Base-by-base conservation (phyloP, 2,329 filamentous ascomycete species). In the Arthrobotrys sphaeroides region DNA sequence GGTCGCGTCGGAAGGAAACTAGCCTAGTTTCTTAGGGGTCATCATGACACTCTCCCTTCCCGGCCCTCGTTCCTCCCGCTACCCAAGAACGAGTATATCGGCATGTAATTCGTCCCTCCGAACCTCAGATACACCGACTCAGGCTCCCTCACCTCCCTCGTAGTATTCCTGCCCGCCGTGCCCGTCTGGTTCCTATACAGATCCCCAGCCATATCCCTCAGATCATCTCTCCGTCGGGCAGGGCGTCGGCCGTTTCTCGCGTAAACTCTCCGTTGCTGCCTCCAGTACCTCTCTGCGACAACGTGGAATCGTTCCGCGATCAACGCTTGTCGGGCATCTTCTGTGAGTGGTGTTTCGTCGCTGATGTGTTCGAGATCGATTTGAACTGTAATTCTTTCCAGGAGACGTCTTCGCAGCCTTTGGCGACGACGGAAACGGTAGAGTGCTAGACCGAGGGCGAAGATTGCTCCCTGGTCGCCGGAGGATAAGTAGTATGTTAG, bases 391-490 rank as follows among this genome's bases (percentile, higher is more conserved):
- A 75, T 65, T 60, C 72, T 55, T 42, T 59, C 47, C 3, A 75
- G 49, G 3, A 75, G 64, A n/a, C 64, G 72, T 51, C 45, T 59
- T 51, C 72, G 57, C 2, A 75, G 72, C 24, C 13, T 57, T 24
- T 75, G 72, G 16, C 72, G 72, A 20, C 72, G 72, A 20, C 65
- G 55, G 72, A 75, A 75, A n/a, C 72, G 72, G 49, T 69, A 69
- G 36, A 75, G 64, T 22, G 72, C 72, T 13, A 75, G 49, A 18
- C 72, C 72, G 7, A 75, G 47, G 26, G 72, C 72, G 22, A 75
- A 75, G 16, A 75, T 31, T 2, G 72, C 64, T 16, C 72, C 72
- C 72, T 75, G 6, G 13, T 38, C 5, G 26, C 33, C 36, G 12
- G 10, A 47, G 13, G 7, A 24, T 5, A 26, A 20, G 36, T 64